Evolutionary conservation across 352 stramenopile species (phyloP).

Genomic region (Phytophthora cactorum): DNA sequence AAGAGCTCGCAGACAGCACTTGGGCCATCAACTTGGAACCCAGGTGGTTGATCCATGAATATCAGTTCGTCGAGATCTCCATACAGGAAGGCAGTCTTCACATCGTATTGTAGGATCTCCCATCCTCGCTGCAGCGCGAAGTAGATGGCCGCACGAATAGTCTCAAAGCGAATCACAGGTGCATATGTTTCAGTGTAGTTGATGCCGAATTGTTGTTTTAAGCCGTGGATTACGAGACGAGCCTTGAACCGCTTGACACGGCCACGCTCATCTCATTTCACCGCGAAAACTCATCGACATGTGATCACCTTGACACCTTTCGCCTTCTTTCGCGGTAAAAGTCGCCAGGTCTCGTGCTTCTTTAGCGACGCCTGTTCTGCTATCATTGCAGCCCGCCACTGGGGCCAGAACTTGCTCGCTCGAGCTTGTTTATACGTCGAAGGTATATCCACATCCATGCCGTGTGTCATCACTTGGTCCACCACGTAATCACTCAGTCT

Average conservation of each 20-base stretch:
- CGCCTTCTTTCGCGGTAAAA: background rate
- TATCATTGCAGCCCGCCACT: slow-evolving; percentile 8
- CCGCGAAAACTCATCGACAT: background rate
- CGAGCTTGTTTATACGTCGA: slow-evolving; percentile 4
- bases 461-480: background rate
- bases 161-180: no score
- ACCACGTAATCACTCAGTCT: background rate
- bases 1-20: background rate
- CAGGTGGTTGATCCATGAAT: background rate
- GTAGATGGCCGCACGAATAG: no score
- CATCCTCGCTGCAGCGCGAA: no score
- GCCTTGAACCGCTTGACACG: no score
- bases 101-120: no score
- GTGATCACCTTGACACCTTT: background rate
- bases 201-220: no score
- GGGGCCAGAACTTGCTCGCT: slow-evolving; percentile 2
- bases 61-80: background rate
- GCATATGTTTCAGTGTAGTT: no score
- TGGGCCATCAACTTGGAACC: background rate
- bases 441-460: background rate
- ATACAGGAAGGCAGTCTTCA: no score
- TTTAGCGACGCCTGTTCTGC: slow-evolving; percentile 4
- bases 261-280: background rate
- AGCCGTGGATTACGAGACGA: no score
- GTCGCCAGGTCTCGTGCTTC: background rate